Conservation (phyloP, 805 yeast species). For the Myxozyma monticola region DNA sequence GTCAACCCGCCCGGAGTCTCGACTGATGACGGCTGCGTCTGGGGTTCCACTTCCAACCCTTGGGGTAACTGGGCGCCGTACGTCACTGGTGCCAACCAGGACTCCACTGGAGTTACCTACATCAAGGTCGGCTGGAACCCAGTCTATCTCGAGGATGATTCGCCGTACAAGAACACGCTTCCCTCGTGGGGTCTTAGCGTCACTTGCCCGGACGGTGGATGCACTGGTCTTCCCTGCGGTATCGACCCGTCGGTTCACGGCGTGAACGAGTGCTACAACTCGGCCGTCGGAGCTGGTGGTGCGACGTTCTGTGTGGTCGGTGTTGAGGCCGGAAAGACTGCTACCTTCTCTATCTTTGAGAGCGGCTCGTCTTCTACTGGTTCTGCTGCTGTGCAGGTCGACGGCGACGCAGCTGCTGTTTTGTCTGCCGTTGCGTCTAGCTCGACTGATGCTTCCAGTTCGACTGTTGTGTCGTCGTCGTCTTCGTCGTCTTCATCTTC, state of each 20-base stretch:
- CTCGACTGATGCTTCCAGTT: not conserved
- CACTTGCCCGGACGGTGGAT: conserved; percentile 68
- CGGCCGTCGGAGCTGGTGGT: conserved; percentile 57
- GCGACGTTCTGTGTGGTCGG: conserved; percentile 85
- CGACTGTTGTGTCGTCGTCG: not conserved
- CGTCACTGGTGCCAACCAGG: conserved; percentile 89
- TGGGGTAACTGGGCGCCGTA: conserved; percentile 92
- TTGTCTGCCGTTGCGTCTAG: not conserved
- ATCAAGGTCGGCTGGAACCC: conserved; percentile 94
- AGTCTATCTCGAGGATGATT: conserved; percentile 60
- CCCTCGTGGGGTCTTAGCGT: conserved; percentile 64
- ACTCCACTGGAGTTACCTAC: conserved; percentile 59
- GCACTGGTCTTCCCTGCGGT: conserved; percentile 77
- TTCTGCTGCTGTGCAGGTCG: not conserved
- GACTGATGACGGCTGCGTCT: conserved; percentile 71
- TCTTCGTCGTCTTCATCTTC: not conserved
- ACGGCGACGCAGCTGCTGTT: not conserved
- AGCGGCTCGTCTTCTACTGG: not conserved
- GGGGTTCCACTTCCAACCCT: conserved; percentile 73
- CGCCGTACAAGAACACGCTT: conserved; percentile 51
- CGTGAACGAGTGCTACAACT: conserved; percentile 55
- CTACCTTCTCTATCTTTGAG: conserved; percentile 68
- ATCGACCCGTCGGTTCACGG: conserved; percentile 70
- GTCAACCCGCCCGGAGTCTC: conserved; percentile 81
- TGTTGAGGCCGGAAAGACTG: conserved; percentile 61